phyloP scores from a whole-genome alignment of 306 rosid species.

The Alnus glutinosa region DNA sequence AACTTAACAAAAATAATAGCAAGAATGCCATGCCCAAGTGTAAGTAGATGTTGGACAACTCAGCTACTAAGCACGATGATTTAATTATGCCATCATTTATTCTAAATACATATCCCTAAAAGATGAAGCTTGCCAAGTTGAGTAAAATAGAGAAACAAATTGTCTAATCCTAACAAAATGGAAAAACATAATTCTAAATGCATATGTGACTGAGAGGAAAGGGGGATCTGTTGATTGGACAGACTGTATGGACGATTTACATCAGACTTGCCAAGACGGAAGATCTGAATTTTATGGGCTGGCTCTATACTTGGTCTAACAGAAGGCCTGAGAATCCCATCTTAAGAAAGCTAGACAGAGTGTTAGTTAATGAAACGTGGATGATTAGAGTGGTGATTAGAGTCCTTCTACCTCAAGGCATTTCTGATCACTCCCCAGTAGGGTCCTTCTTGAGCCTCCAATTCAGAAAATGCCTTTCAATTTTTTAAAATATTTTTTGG shows the following conservation, averaged over 20 bases:
- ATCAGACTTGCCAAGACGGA: background rate
- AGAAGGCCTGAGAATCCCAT: background rate
- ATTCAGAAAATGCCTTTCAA: background rate
- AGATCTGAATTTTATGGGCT: background rate
- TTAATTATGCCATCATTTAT: background rate
- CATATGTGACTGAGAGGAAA: background rate
- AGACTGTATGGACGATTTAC: background rate
- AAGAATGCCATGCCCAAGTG: conserved; percentile 5
- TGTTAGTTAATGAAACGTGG: background rate
- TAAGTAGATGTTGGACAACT: background rate
- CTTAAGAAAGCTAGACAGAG: background rate
- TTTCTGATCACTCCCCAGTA: background rate
- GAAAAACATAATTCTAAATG: background rate
- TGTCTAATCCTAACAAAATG: too few relatives aligned
- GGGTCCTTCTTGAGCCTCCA: background rate
- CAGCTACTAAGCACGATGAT: background rate
- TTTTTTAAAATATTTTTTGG: too few relatives aligned
- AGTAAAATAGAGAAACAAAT: background rate
- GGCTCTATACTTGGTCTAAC: background rate
- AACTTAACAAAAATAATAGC: conserved; percentile 33
- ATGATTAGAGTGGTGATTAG: too few relatives aligned
- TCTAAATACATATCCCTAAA: background rate
- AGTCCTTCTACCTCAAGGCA: background rate
- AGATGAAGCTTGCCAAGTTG: conserved; percentile 1
- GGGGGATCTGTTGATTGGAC: background rate